Evolutionary conservation across 2,329 filamentous ascomycete genomes (phyloP).

Genomic region (Fusarium continuum): DNA sequence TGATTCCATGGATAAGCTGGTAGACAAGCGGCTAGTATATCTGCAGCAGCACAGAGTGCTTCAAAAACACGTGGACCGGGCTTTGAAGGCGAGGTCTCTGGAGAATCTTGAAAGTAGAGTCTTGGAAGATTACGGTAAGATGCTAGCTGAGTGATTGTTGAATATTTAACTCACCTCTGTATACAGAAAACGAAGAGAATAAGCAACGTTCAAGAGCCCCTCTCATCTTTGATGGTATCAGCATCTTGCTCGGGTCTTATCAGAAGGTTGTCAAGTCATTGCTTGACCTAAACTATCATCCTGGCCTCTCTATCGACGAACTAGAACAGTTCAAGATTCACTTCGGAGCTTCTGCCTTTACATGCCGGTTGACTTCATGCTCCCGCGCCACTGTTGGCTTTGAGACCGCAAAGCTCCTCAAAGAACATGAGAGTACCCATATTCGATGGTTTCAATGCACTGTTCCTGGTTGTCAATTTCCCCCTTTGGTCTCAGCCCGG

Average conservation of each 20-base stretch:
- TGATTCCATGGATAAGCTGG: accelerated
- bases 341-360: constrained; percentile 6
- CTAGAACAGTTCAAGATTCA: constrained; percentile 9
- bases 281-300: background rate
- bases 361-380: constrained; percentile 4
- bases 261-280: constrained; percentile 1
- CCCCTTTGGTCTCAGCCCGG: background rate
- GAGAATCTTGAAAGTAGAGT: background rate
- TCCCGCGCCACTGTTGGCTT: constrained; percentile 6
- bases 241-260: background rate
- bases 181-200: background rate
- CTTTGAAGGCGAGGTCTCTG: constrained; percentile 6
- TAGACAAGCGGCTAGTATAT: background rate
- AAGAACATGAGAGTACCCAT: constrained; percentile 5
- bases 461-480: background rate
- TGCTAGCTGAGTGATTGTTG: accelerated
- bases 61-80: background rate
- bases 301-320: background rate
- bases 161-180: background rate
- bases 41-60: background rate
- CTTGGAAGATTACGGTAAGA: background rate
- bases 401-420: background rate
- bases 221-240: background rate
- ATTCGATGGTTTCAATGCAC: constrained; percentile 3
- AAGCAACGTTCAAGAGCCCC: accelerated